These are phyloP conservation scores for Irpex sp. DNA, from an alignment of 1,284 basidiomycete genomes.

Conservation along the genomic window DNA sequence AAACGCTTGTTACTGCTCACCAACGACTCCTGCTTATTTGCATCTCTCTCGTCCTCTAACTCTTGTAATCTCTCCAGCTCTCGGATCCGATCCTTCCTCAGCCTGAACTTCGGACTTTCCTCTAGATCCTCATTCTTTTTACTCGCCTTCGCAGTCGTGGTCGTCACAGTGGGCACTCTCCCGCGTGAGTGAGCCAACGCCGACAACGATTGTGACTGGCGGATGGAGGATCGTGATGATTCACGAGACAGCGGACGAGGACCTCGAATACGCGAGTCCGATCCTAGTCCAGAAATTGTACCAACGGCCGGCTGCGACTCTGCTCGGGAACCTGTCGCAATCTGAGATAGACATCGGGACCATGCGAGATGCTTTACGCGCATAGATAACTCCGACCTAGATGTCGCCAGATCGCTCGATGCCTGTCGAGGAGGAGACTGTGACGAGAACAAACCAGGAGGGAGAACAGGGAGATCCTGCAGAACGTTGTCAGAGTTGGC, in stretches of 20 bases:
- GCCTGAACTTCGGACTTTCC: slow-evolving; percentile 8
- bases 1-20: neutral
- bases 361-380: neutral
- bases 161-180: neutral
- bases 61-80: slow-evolving; percentile 8
- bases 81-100: neutral
- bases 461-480: neutral
- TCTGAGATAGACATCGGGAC: neutral
- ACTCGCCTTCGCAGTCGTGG: neutral
- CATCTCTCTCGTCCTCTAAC: slow-evolving; percentile 2
- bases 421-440: neutral
- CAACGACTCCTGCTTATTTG: neutral
- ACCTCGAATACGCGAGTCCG: neutral
- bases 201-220: neutral
- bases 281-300: neutral
- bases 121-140: neutral
- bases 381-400: neutral
- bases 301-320: neutral
- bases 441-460: neutral
- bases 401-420: neutral
- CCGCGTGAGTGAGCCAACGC: neutral
- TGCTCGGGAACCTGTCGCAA: neutral
- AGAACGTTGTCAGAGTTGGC: neutral
- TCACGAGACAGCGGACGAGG: neutral
- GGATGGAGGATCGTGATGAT: neutral